Evolutionary conservation across 2,329 filamentous ascomycete genomes (phyloP).

Genomic region (Furcasterigmium furcatum): DNA sequence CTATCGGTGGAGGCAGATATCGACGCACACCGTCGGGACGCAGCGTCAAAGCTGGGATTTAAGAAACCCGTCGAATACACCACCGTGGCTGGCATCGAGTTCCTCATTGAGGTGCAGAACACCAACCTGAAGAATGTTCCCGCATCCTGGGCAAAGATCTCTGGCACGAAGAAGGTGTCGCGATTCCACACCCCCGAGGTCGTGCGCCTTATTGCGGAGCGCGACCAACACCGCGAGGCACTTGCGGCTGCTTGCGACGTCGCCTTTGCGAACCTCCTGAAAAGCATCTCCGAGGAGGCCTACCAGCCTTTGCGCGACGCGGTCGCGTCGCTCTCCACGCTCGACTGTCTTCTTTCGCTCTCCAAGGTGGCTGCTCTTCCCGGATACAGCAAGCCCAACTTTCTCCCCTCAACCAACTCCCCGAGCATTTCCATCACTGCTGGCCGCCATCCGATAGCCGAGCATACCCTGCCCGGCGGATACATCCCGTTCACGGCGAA

Average conservation of each 20-base stretch:
- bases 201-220: conserved; percentile 74
- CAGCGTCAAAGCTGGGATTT: conserved; percentile 69
- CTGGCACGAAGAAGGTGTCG: conserved; percentile 86
- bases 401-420: conserved; percentile 57
- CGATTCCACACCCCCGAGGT: conserved; percentile 95
- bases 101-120: conserved; percentile 88
- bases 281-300: conserved; percentile 66
- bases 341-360: conserved; percentile 88
- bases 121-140: conserved; percentile 79
- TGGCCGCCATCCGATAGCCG: conserved; percentile 93
- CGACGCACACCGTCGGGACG: conserved; percentile 68
- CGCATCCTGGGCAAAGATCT: conserved; percentile 92
- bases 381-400: conserved; percentile 78
- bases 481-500: conserved; percentile 90
- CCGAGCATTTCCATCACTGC: conserved; percentile 67
- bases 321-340: conserved; percentile 77
- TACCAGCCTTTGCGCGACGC: conserved; percentile 90
- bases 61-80: conserved; percentile 71
- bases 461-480: conserved; percentile 77
- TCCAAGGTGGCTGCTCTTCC: conserved; percentile 81
- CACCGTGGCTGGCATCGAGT: conserved; percentile 88
- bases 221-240: conserved; percentile 92
- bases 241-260: conserved; percentile 87
- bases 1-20: conserved; percentile 89
- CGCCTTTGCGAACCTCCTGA: conserved; percentile 72